Conservation (phyloP, 176 grass and related monocot species). For the Zoysia japonica region DNA sequence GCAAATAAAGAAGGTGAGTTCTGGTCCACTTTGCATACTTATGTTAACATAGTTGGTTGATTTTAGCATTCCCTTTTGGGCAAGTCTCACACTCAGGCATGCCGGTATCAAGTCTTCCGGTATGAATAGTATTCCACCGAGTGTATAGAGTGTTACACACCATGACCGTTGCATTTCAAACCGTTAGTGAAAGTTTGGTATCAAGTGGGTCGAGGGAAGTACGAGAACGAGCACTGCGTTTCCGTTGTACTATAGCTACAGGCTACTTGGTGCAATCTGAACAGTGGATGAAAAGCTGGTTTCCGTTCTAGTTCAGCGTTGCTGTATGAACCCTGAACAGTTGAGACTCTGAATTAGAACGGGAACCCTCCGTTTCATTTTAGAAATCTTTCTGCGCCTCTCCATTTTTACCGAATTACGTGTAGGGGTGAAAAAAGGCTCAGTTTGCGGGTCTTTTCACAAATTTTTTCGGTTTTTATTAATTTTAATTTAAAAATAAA, state of each 20-base stretch:
- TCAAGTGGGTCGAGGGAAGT: neutral
- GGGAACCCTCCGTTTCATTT: neutral
- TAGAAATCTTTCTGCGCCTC: too few relatives aligned
- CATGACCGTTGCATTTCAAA: neutral
- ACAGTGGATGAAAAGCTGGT: neutral
- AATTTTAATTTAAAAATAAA: too few relatives aligned
- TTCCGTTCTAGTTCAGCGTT: neutral
- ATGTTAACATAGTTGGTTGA: too few relatives aligned
- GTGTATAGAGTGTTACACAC: too few relatives aligned
- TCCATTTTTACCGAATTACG: too few relatives aligned
- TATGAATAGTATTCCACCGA: too few relatives aligned
- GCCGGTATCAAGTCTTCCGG: neutral
- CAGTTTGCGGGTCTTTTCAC: too few relatives aligned
- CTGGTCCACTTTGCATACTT: neutral
- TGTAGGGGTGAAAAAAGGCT: too few relatives aligned
- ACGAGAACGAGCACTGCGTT: neutral
- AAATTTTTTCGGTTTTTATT: too few relatives aligned
- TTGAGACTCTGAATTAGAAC: too few relatives aligned
- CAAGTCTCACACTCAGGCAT: neutral
- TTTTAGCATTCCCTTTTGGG: neutral
- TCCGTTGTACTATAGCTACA: neutral
- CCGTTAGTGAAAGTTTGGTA: neutral
- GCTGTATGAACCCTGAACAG: neutral
- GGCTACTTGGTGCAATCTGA: neutral
- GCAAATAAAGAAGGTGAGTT: neutral